Conservation (phyloP, 169 alveolate genomes). For the Theileria sp. region DNA sequence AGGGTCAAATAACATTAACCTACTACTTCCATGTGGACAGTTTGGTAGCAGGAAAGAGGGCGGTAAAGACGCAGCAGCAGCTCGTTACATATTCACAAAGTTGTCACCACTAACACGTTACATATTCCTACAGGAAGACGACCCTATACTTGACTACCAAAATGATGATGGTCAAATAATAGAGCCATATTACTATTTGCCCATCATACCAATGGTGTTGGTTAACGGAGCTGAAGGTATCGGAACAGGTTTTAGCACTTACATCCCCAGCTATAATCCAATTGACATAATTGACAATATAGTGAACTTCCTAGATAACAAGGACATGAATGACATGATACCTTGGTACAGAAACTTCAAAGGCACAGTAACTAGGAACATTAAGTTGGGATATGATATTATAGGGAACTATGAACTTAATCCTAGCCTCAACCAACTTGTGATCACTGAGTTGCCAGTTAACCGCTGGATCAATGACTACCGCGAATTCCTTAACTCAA, state of each 20-base stretch:
- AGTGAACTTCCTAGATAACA: conserved; percentile 84
- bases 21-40: conserved; percentile 95
- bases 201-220: conserved; percentile 96
- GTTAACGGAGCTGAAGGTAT: conserved; percentile 99
- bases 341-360: conserved; percentile 98
- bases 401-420: conserved; percentile 76
- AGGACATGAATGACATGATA: conserved; percentile 85
- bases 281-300: conserved; percentile 91
- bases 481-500: conserved; percentile 88
- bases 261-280: conserved; percentile 96
- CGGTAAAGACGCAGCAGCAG: conserved; percentile 96
- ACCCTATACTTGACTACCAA: conserved; percentile 86
- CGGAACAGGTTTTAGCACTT: conserved; percentile 96
- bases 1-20: conserved; percentile 90
- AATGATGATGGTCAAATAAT: conserved; percentile 96
- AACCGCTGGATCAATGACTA: conserved; percentile 96
- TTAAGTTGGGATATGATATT: conserved; percentile 77
- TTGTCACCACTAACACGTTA: conserved; percentile 85
- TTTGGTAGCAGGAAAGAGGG: conserved; percentile 98
- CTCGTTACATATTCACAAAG: conserved; percentile 92
- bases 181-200: conserved; percentile 98
- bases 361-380: conserved; percentile 89
- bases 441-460: conserved; percentile 97
- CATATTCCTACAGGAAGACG: conserved; percentile 91
- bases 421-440: conserved; percentile 75